Evolutionary conservation across 345 rosid species (phyloP).

Genomic region (Nasturtium officinale): DNA sequence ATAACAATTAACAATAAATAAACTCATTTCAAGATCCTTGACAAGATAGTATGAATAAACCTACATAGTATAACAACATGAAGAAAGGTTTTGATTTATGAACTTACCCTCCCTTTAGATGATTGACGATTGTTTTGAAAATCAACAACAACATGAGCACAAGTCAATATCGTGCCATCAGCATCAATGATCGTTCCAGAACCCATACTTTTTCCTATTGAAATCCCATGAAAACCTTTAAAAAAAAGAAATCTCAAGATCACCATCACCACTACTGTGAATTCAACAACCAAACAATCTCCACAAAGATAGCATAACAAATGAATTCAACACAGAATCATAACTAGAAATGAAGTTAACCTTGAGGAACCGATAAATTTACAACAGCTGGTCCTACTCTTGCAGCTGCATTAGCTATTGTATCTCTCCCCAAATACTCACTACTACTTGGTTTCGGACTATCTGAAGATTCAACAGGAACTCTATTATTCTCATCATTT

Average conservation of each 20-base stretch:
- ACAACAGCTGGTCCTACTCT: constrained; percentile 84
- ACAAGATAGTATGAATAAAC: not conserved
- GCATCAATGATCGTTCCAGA: constrained; percentile 88
- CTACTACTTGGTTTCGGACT: constrained; percentile 48
- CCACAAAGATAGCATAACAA: not conserved
- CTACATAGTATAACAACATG: not conserved
- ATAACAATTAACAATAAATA: too few species aligned
- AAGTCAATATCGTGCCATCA: constrained; percentile 84
- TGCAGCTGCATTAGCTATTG: constrained; percentile 88
- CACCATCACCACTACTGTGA: not conserved
- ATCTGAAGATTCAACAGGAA: constrained; percentile 46
- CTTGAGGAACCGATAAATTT: constrained; percentile 70
- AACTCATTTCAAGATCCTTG: constrained; percentile 4
- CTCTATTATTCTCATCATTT: constrained; percentile 41
- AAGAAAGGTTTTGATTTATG: not conserved
- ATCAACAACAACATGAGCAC: constrained; percentile 86
- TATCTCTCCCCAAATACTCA: constrained; percentile 69
- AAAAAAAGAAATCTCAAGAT: not conserved
- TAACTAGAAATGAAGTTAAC: constrained; percentile 41
- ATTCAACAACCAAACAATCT: not conserved
- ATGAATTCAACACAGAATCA: not conserved
- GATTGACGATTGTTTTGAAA: constrained; percentile 53
- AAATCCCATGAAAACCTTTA: constrained; percentile 57
- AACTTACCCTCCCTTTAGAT: constrained; percentile 68
- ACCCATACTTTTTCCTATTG: constrained; percentile 60